Evolutionary conservation across 345 rosid genomes (phyloP).

Genomic region (Moricandia moricandioides): DNA sequence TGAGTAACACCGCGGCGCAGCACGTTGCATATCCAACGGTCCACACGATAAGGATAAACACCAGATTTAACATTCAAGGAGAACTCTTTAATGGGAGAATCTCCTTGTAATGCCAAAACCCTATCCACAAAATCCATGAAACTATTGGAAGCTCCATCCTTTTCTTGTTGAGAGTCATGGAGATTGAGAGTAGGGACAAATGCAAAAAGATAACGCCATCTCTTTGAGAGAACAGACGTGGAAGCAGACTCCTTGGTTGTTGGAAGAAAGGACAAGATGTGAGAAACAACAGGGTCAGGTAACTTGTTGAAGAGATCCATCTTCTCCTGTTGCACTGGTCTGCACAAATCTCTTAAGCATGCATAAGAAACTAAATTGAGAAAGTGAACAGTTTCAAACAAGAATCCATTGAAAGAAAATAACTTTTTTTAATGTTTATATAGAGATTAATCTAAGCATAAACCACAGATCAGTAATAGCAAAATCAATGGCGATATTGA

Average conservation of each 20-base stretch:
- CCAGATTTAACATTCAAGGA: conserved; percentile 13
- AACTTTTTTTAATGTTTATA: background rate
- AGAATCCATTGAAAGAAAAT: background rate
- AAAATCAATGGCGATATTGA: background rate
- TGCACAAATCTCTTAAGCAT: background rate
- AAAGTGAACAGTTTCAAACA: background rate
- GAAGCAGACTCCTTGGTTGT: conserved; percentile 24
- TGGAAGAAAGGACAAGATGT: conserved; percentile 23
- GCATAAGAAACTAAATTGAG: background rate
- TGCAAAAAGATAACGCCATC: conserved; percentile 23
- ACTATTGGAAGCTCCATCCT: background rate
- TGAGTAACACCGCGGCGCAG: conserved; percentile 24
- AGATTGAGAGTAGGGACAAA: conserved; percentile 19
- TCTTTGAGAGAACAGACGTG: conserved; percentile 25
- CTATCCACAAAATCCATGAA: conserved; percentile 21
- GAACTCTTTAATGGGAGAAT: conserved; percentile 1
- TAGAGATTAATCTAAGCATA: background rate
- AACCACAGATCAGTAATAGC: background rate
- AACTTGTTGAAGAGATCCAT: conserved; percentile 17
- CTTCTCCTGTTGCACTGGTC: background rate
- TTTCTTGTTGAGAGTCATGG: background rate
- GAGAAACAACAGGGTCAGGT: conserved; percentile 15
- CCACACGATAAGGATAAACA: conserved; percentile 8
- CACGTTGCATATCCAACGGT: conserved; percentile 24
- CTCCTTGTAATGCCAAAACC: conserved; percentile 13